Base-by-base conservation (phyloP, 441 rosid species). In the Metrosideros polymorpha region DNA sequence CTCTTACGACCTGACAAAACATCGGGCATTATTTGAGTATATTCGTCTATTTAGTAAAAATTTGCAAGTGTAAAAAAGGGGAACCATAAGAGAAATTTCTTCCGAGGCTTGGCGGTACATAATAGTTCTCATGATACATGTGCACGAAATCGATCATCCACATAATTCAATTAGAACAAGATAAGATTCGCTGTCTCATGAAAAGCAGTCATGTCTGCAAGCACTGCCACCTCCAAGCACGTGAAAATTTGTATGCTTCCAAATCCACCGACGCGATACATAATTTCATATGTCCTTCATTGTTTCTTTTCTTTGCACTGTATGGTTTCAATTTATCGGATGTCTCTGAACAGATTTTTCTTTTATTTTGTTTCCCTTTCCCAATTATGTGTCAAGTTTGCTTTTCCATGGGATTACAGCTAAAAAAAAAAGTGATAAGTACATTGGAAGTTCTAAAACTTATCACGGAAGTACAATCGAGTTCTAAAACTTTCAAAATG, bases 401-500 rank as follows among this genome's bases (percentile, higher is more conserved):
- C 57, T 54, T 54, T 54, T 54, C 27, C 15, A 56, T 30, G 5
- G 61, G 61, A 56, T 56, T 56, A 27, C 2, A 7, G 15, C 61
- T 30, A 3, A 24, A 2, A 12, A 25, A 4, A 4, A 9, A 2
- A n/a, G n/a, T n/a, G n/a, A n/a, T n/a, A n/a, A n/a, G n/a, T n/a
- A n/a, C n/a, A n/a, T n/a, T n/a, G n/a, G n/a, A n/a, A n/a, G n/a
- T n/a, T n/a, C n/a, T n/a, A n/a, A n/a, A n/a, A n/a, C n/a, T n/a
- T n/a, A n/a, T n/a, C n/a, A n/a, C n/a, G n/a, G n/a, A n/a, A n/a
- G n/a, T n/a, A n/a, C n/a, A n/a, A n/a, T n/a, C n/a, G n/a, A n/a
- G n/a, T n/a, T n/a, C n/a, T n/a, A n/a, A n/a, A n/a, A n/a, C n/a
- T n/a, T n/a, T n/a, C n/a, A n/a, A n/a, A n/a, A n/a, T n/a, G n/a